Evolutionary conservation across 108 stramenopile genomes (phyloP).

Genomic region (Nannochloropsis oceanica): DNA sequence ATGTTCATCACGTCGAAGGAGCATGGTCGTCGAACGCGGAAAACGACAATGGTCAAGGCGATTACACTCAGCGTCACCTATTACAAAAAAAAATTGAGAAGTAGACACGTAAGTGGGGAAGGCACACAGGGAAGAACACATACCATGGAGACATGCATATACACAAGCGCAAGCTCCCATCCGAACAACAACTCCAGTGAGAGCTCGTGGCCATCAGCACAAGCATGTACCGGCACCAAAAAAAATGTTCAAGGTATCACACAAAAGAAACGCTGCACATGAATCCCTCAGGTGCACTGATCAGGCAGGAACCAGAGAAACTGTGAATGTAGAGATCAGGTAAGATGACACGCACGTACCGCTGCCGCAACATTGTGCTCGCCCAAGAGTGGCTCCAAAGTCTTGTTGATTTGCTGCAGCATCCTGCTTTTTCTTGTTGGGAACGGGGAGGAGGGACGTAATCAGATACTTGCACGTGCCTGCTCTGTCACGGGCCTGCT

Average conservation of each 20-base stretch:
- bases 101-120: no score
- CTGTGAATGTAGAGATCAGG: background rate
- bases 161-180: background rate
- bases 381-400: background rate
- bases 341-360: background rate
- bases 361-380: background rate
- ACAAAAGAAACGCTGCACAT: background rate
- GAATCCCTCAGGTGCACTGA: background rate
- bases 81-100: no score
- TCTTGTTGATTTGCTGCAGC: background rate
- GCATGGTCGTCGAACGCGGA: background rate
- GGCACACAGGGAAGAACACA: no score
- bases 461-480: no score
- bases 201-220: background rate
- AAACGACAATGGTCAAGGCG: background rate
- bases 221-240: background rate
- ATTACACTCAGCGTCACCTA: background rate
- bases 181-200: background rate
- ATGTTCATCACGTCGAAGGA: background rate
- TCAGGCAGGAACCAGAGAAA: background rate
- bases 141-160: background rate
- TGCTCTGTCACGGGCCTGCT: no score
- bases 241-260: background rate
- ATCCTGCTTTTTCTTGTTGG: background rate
- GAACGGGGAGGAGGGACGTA: no score